Base-by-base conservation (phyloP, 2,329 filamentous ascomycete species). In the Tolypocladium nubicola region DNA sequence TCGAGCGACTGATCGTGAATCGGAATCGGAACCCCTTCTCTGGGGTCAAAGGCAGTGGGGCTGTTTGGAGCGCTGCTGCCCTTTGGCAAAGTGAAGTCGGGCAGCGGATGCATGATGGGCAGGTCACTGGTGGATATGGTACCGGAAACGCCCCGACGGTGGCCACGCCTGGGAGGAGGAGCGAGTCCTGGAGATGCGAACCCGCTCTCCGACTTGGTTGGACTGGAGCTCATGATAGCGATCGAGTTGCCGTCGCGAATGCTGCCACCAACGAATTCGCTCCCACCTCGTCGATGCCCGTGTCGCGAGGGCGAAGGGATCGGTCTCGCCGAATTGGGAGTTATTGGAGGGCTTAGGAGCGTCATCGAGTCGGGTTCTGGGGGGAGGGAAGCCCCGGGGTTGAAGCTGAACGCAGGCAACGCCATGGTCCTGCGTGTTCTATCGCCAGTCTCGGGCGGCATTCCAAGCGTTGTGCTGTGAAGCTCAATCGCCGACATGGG, bases 101-200 rank as follows among this genome's bases (percentile, higher is more conserved):
- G 79, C 3, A 75, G 71, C 21, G 84, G 81, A 55, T 83, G 82
- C 62, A 92, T 77, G 39, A 91, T 85, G 43, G 85, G 84, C 26
- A 96, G 73, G 67, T 97, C 92, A 67, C 93, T 89, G 58, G 85
- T 88, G 1, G 91, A 96, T 54, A 97, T 85, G 5, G 90, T 88
- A 59, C 80, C 82, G 39, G 92, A 96, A n/a, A 73, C 60, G 26
- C 72, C 72, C 59, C 93, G 84, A 59, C 90, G 84, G 68, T 97
- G 92, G 14, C 71, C 85, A 63, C 89, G 81, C 60, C 85, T 75
- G 33, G 78, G 73, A 58, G 79, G 75, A 52, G 75, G 75, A 13
- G 53, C 57, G 21, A 87, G 77, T 13, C 76, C 72, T 55, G 84
- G 81, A 10, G 85, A 78, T 9, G 79, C 70, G 61, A 81, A 80